Conservation (phyloP, 495 filamentous ascomycete species). For the Aspergillus avenaceus region DNA sequence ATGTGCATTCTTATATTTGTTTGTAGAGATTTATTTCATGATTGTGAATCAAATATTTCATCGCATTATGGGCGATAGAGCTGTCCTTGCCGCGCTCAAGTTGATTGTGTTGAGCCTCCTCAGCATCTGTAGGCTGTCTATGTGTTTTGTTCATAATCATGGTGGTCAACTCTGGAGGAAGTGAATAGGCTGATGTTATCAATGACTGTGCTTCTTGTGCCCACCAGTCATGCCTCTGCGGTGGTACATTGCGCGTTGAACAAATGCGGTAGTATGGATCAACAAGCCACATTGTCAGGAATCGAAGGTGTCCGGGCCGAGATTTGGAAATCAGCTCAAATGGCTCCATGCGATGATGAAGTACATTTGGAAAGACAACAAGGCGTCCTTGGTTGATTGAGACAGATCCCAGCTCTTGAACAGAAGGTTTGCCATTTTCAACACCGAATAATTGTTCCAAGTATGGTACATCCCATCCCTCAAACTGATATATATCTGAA, state of each 20-base stretch:
- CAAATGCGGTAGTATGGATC: constrained; percentile 14
- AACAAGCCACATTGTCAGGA: constrained; percentile 4
- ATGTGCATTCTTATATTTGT: too few species aligned
- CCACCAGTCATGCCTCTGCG: constrained; percentile 16
- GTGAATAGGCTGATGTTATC: not conserved
- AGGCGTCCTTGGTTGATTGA: constrained; percentile 3
- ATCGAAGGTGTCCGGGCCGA: not conserved
- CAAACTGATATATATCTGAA: not conserved
- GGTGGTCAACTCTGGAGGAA: not conserved
- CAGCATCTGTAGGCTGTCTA: not conserved
- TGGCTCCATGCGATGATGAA: constrained; percentile 1
- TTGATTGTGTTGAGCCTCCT: not conserved
- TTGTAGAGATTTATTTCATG: too few species aligned
- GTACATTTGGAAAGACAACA: constrained; percentile 7
- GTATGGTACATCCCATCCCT: not conserved
- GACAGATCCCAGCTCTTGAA: constrained; percentile 1
- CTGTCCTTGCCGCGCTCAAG: not conserved
- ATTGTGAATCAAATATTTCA: not conserved
- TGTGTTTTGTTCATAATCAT: not conserved
- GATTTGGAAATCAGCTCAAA: constrained; percentile 1
- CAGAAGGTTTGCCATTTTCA: not conserved
- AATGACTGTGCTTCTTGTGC: not conserved
- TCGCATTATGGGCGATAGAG: not conserved
- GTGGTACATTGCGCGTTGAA: constrained; percentile 12
- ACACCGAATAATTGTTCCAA: not conserved